phyloP scores from a whole-genome alignment of 371 early-diverging fungal species.

The Basidiobolus meristosporus region DNA sequence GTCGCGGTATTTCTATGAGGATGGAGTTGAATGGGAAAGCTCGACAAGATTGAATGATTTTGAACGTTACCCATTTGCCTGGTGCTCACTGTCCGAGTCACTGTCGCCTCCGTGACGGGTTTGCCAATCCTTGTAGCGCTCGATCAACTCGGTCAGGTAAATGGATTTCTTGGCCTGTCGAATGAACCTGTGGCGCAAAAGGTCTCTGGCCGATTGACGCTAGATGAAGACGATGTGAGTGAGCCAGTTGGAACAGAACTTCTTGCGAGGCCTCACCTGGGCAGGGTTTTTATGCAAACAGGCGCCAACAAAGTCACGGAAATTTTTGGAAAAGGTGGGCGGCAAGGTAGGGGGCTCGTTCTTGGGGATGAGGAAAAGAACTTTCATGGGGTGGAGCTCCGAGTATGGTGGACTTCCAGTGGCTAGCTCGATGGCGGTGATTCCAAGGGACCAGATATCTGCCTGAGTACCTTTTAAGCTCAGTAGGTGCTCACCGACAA shows the following conservation, averaged over 20 bases:
- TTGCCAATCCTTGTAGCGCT: slow-evolving; percentile 60
- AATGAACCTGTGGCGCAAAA: slow-evolving; percentile 82
- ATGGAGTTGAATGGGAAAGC: too few relatives aligned
- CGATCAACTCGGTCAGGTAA: slow-evolving; percentile 67
- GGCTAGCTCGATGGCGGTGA: slow-evolving; percentile 93
- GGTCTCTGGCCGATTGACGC: slow-evolving; percentile 78
- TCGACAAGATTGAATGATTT: too few relatives aligned
- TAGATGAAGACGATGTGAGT: slow-evolving; percentile 8
- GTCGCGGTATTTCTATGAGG: too few relatives aligned
- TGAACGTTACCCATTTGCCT: too few relatives aligned
- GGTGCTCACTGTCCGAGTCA: not conserved
- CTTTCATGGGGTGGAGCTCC: slow-evolving; percentile 83
- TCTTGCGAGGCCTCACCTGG: slow-evolving; percentile 16
- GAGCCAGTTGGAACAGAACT: slow-evolving; percentile 1
- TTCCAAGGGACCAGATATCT: slow-evolving; percentile 98
- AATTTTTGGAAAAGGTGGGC: slow-evolving; percentile 58
- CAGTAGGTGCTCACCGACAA: too few relatives aligned
- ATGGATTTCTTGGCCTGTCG: slow-evolving; percentile 56
- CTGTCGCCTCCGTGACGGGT: slow-evolving; percentile 8
- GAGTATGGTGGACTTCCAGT: slow-evolving; percentile 86
- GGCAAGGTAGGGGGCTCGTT: slow-evolving; percentile 72
- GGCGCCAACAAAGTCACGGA: slow-evolving; percentile 75
- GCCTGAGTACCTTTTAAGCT: too few relatives aligned
- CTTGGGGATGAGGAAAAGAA: slow-evolving; percentile 82
- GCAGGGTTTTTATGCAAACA: slow-evolving; percentile 78